phyloP scores from a whole-genome alignment of 495 filamentous ascomycete genomes.

The Halenospora varia region DNA sequence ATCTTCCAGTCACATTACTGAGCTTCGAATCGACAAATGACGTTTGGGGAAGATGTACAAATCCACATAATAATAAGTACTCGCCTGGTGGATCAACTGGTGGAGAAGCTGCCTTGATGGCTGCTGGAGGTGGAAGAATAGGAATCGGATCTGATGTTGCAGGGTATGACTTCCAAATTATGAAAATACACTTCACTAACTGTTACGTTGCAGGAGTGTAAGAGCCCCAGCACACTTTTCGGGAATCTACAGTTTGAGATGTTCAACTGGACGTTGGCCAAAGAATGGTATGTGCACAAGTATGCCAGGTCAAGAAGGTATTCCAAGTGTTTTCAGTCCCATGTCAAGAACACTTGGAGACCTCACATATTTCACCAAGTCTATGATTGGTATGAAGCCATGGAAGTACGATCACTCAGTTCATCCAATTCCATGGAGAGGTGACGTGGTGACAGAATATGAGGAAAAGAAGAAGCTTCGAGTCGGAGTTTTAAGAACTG shows the following conservation, averaged over 20 bases:
- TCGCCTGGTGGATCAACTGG: conserved; percentile 91
- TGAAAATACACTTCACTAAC: neutral
- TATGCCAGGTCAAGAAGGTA: conserved; percentile 93
- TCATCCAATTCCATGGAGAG: conserved; percentile 79
- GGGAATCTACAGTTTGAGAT: conserved; percentile 85
- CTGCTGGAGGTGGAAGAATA: conserved; percentile 81
- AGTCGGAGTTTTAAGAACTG: conserved; percentile 74
- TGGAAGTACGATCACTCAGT: conserved; percentile 90
- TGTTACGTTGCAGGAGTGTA: conserved; percentile 58
- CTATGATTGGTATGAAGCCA: conserved; percentile 76
- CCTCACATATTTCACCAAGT: conserved; percentile 78
- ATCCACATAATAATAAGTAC: conserved; percentile 79
- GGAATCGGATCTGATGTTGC: conserved; percentile 71
- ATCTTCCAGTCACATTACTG: conserved; percentile 84
- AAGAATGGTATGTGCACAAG: conserved; percentile 80
- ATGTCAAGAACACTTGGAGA: conserved; percentile 90
- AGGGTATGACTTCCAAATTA: neutral
- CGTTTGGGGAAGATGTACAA: conserved; percentile 77
- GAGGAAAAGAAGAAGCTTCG: conserved; percentile 56
- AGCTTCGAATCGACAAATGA: conserved; percentile 92
- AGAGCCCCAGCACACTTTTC: conserved; percentile 85
- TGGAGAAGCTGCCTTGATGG: conserved; percentile 82
- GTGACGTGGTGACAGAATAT: conserved; percentile 52
- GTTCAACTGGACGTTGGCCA: conserved; percentile 94
- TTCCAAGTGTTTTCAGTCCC: conserved; percentile 84